These are phyloP conservation scores for Globisporangium uncinulatum DNA, from an alignment of 352 stramenopile genomes.

Conservation along the genomic window DNA sequence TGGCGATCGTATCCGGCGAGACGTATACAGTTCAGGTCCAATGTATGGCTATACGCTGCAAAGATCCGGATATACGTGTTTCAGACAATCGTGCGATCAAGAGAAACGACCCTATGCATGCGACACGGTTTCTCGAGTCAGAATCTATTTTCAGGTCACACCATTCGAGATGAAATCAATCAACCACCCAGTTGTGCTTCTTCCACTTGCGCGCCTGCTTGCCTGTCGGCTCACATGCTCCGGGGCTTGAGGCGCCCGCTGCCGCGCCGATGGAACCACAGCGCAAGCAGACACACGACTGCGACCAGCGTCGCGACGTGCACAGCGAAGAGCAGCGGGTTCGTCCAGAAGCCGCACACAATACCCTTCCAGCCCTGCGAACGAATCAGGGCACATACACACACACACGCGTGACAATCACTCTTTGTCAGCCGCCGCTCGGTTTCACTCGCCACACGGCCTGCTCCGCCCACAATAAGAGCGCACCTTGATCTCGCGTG, in stretches of 20 bases:
- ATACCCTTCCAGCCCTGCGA: conserved; percentile 71
- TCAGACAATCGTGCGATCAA: too few species aligned
- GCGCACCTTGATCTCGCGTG: conserved; percentile 70
- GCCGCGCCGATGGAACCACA: conserved; percentile 34
- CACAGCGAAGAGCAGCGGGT: conserved; percentile 51
- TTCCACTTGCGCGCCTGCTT: not conserved
- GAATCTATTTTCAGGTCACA: too few species aligned
- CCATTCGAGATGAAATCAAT: too few species aligned
- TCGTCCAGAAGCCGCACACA: conserved; percentile 73
- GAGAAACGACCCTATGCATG: too few species aligned
- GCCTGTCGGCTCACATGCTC: conserved; percentile 25
- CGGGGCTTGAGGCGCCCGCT: conserved; percentile 28
- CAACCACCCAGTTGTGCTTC: not conserved
- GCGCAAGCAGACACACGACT: conserved; percentile 25
- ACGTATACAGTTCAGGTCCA: too few species aligned
- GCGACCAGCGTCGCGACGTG: conserved; percentile 39
- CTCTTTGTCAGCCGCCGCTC: too few species aligned
- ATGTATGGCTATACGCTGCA: too few species aligned
- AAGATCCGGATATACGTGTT: too few species aligned
- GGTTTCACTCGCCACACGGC: too few species aligned
- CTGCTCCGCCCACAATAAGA: too few species aligned
- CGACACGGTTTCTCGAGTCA: too few species aligned
- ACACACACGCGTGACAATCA: not conserved
- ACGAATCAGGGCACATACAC: conserved; percentile 1
- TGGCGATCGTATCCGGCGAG: too few species aligned